Evolutionary conservation across 129 eudicot genomes (phyloP).

Genomic region (Logfia minima): DNA sequence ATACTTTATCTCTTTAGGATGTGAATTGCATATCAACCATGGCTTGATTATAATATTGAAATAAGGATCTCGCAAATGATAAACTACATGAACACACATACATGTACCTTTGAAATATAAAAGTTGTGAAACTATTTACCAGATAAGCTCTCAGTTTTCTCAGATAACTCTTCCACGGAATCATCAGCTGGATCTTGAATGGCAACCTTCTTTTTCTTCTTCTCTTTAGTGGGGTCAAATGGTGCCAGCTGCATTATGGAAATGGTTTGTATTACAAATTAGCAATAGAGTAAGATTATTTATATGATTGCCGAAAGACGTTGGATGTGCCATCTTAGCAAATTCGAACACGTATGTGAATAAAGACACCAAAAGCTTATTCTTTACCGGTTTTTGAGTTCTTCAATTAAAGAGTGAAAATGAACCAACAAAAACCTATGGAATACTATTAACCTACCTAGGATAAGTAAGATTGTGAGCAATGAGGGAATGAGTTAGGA

Average conservation of each 20-base stretch:
- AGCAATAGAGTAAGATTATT: background rate
- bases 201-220: slow-evolving; percentile 87
- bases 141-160: slow-evolving; percentile 59
- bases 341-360: too few species aligned
- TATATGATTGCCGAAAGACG: background rate
- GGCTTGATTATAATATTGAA: background rate
- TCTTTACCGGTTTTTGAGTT: too few species aligned
- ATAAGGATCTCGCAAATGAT: background rate
- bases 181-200: slow-evolving; percentile 72
- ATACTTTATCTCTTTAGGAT: too few species aligned
- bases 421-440: too few species aligned
- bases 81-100: background rate
- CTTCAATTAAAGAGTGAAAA: too few species aligned
- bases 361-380: too few species aligned
- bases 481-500: too few species aligned
- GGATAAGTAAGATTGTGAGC: too few species aligned
- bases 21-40: too few species aligned
- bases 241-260: slow-evolving; percentile 57
- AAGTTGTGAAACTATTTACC: slow-evolving; percentile 36
- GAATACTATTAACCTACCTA: too few species aligned
- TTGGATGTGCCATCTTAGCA: background rate
- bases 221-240: slow-evolving; percentile 83
- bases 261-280: background rate
- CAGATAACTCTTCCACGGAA: slow-evolving; percentile 47
- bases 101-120: background rate